Evolutionary conservation across 306 rosid genomes (phyloP).

Genomic region (Oemleria cerasiformis): DNA sequence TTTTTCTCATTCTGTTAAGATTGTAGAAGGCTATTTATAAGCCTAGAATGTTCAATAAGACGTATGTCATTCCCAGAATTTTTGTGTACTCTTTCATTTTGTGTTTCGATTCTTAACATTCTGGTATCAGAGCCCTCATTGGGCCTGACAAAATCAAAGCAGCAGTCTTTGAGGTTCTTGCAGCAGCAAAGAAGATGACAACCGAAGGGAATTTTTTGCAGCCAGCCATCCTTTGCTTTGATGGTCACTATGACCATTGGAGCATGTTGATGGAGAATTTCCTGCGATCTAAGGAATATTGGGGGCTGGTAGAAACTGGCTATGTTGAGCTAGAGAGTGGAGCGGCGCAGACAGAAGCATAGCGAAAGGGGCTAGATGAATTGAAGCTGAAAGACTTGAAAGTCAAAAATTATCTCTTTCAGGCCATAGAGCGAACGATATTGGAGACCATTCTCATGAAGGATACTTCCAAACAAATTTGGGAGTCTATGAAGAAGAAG

Average conservation of each 20-base stretch:
- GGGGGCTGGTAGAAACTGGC: no score
- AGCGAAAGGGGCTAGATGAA: neutral
- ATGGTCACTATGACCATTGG: slow-evolving; percentile 17
- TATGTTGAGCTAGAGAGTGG: no score
- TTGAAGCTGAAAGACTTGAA: no score
- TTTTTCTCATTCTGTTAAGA: no score
- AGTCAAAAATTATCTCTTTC: slow-evolving; percentile 9
- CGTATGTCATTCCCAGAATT: no score
- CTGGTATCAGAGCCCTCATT: no score
- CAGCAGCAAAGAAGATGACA: slow-evolving; percentile 13
- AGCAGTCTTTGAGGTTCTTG: slow-evolving; percentile 10
- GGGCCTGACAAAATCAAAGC: slow-evolving; percentile 9
- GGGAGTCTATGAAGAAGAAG: no score
- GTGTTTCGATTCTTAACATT: no score
- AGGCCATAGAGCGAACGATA: neutral
- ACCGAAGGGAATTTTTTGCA: slow-evolving; percentile 3
- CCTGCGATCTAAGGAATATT: slow-evolving; percentile 8
- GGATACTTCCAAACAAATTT: slow-evolving; percentile 9
- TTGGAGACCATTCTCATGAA: no score
- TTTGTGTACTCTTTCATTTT: no score
- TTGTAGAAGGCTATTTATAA: no score
- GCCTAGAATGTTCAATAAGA: no score
- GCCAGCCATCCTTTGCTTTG: slow-evolving; percentile 11
- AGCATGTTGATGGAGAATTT: slow-evolving; percentile 15
- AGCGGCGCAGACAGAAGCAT: neutral